Conservation (phyloP, 2,329 filamentous ascomycete species). For the Ophidiomyces ophidiicola region DNA sequence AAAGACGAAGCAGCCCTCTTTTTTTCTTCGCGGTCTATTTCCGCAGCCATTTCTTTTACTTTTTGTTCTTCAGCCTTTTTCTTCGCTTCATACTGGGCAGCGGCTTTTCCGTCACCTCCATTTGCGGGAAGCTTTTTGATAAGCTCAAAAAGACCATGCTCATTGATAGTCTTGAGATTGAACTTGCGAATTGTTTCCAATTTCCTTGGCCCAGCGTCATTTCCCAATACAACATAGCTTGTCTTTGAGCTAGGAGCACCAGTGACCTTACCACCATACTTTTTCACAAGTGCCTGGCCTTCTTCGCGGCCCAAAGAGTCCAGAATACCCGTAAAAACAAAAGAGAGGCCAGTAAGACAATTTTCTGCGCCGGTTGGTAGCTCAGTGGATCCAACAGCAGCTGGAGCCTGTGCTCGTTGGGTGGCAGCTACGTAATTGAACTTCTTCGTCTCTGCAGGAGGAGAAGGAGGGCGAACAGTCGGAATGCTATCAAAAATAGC, state of each 20-base stretch:
- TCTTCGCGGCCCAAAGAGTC: constrained; percentile 72
- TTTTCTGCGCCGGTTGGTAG: constrained; percentile 76
- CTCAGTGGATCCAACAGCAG: constrained; percentile 54
- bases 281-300: constrained; percentile 73
- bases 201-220: constrained; percentile 87
- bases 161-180: constrained; percentile 82
- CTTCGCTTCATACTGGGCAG: constrained; percentile 73
- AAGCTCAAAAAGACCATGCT: constrained; percentile 78
- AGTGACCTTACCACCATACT: constrained; percentile 86
- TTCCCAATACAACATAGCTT: constrained; percentile 80
- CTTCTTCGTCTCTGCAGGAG: constrained; percentile 59
- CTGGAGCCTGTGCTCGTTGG: constrained; percentile 47
- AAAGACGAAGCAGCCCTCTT: constrained; percentile 35
- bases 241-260: constrained; percentile 81
- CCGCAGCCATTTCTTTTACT: constrained; percentile 63
- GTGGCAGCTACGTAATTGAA: constrained; percentile 62
- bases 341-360: constrained; percentile 76
- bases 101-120: constrained; percentile 78
- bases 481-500: constrained; percentile 81
- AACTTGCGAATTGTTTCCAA: constrained; percentile 69
- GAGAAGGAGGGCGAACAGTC: constrained; percentile 68
- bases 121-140: constrained; percentile 70
- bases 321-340: constrained; percentile 89
- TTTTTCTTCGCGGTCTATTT: constrained; percentile 76
- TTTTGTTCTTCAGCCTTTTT: constrained; percentile 74